Base-by-base conservation (phyloP, 2,329 filamentous ascomycete genomes). In the Exophiala bonariae region DNA sequence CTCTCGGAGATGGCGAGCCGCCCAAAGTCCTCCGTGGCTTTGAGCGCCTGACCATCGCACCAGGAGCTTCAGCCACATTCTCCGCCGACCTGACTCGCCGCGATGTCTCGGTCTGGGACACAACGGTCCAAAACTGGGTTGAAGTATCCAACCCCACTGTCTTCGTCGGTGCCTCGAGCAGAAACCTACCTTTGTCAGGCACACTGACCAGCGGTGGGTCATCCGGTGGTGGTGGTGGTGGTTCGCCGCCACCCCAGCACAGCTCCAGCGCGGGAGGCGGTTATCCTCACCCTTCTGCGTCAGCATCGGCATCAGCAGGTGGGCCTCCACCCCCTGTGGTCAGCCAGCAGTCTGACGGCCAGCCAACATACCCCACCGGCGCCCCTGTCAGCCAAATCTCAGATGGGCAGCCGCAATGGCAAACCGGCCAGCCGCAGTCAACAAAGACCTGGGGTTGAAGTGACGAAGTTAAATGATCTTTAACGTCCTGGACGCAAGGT, bases 91-190 rank as follows among this genome's bases (percentile, higher is more conserved):
- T 96, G 45, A 90, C 83, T 4, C 79, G 91, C 31, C 82, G 89
- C 47, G 92, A 96, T 62, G 58, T 96, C 46, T 89, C 85, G 64
- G 93, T 90, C 72, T 96, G 92, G 91, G 88, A 96, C 58, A 73
- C 80, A 1, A 75, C 63, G 1, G 65, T 71, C n/a, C 91, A 96
- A 75, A 85, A 96, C 73, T 97, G 92, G 91, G 79, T 89, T 36
- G 73, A 84, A 44, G 73, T 71, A 22, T 59, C 70, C 17, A 74
- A 80, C 57, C 67, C 74, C 42, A 82, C 71, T 47, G 74, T 82
- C 32, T 79, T 78, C 54, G 80, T 85, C 4, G 81, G 81, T 19
- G 74, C 70, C 54, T 80, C 76, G 3, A 82, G 78, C 48, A 73
- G 81, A 57, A 81, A 77, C 47, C 63, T 84, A 55, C 72, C 71